Percentiles rank a stretch among this genome's conserved stretches.
Conservation (phyloP, 345 rosid genomes). For the Hibiscus trionum region DNA sequence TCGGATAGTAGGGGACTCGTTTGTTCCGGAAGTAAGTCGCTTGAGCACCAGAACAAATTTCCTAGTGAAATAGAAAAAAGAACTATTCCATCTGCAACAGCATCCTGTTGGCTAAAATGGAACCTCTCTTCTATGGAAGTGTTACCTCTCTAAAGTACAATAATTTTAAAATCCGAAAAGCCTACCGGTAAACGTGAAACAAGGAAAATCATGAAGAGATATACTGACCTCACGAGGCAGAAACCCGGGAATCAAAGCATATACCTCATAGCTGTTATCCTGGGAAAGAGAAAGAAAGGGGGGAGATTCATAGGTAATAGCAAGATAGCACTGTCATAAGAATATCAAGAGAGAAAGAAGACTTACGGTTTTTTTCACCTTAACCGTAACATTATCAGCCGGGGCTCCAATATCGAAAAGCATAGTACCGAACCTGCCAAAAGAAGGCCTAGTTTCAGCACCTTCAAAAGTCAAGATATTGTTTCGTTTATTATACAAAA, state of each 20-base stretch:
- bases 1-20: not conserved
- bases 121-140: not conserved
- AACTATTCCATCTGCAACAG: no score
- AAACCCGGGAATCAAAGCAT: constrained; percentile 64
- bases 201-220: not conserved
- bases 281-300: constrained; percentile 12
- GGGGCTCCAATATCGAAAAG: constrained; percentile 52
- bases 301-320: not conserved
- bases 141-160: not conserved
- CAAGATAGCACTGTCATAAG: not conserved
- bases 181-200: not conserved
- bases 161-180: not conserved
- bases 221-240: constrained; percentile 52
- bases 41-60: not conserved
- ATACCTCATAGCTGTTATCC: constrained; percentile 61
- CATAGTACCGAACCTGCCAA: constrained; percentile 33
- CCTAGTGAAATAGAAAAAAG: not conserved
- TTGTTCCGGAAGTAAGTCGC: not conserved
- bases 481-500: no score
- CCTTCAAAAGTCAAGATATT: no score
- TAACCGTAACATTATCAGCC: constrained; percentile 68
- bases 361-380: constrained; percentile 50
- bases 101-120: not conserved
- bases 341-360: constrained; percentile 12
- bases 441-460: no score